A percentile compares a stretch with the other conserved stretches of the same genome.
Evolutionary conservation across 495 filamentous ascomycete genomes (phyloP).

Genomic region (Xylaria palmicola): DNA sequence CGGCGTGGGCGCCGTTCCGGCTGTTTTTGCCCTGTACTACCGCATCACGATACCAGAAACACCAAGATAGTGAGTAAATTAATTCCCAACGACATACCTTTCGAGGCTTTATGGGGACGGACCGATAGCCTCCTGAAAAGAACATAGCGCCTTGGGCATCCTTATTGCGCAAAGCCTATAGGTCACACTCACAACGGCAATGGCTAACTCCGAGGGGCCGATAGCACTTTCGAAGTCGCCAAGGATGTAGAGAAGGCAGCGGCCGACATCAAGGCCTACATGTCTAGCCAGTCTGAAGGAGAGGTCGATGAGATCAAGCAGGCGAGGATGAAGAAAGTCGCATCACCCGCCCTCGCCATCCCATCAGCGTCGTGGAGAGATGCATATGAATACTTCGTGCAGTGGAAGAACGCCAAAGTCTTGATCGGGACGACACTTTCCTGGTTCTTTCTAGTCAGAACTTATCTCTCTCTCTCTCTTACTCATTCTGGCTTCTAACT

Average conservation of each 20-base stretch:
- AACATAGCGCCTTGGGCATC: background rate
- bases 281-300: slow-evolving; percentile 56
- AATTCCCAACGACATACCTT: background rate
- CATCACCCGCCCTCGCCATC: slow-evolving; percentile 46
- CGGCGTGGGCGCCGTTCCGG: slow-evolving; percentile 76
- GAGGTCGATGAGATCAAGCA: slow-evolving; percentile 35
- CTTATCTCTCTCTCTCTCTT: slow-evolving; percentile 6
- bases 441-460: slow-evolving; percentile 72
- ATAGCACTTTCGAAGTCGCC: slow-evolving; percentile 75
- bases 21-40: slow-evolving; percentile 74
- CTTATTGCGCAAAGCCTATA: background rate
- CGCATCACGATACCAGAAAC: slow-evolving; percentile 84
- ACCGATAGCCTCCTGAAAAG: background rate
- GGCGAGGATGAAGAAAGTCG: slow-evolving; percentile 32
- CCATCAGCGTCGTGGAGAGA: slow-evolving; percentile 68
- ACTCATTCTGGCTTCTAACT: slow-evolving; percentile 3
- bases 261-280: slow-evolving; percentile 65
- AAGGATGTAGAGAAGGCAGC: slow-evolving; percentile 71
- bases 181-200: background rate
- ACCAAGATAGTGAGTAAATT: slow-evolving; percentile 49
- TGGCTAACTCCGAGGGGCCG: background rate
- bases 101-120: background rate
- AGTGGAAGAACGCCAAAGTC: slow-evolving; percentile 72
- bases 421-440: slow-evolving; percentile 75
- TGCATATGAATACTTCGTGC: slow-evolving; percentile 60